Base-by-base conservation (phyloP, 805 yeast species). In the Pichia pseudocactophila region DNA sequence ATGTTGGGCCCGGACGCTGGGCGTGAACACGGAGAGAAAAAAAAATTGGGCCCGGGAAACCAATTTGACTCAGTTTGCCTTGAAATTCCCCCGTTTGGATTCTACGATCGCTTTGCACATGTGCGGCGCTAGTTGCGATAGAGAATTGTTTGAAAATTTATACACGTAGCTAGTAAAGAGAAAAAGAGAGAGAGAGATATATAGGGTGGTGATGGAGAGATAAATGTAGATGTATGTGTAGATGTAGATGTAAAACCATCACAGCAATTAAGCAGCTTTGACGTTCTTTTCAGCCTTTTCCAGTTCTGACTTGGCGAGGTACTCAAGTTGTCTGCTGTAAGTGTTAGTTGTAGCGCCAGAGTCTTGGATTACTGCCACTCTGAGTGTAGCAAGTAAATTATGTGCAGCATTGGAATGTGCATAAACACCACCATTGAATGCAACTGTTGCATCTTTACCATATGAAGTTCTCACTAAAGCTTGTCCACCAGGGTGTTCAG, bases 351-450 rank as follows among this genome's bases (percentile, higher is more conserved):
- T 66, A 34, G 79, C 84, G 51, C 74, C 75, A 39, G 79, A 70
- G 49, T 80, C 89, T 60, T 78, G 72, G 46, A 83, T 74, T 34
- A 84, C 82, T 20, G 90, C 92, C 15, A 84, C 78, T 70, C 94
- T 78, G 84, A 82, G 75, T 13, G 82, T 78, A 16, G 90, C 87
- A 62, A 84, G 71, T 57, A 83, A 65, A 62, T 84, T 84, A 61
- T 82, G 88, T 18, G 92, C 94, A 47, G 94, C 92, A 54, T 83
- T 84, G 8, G 90, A 80, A 58, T 84, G 94, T 11, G 83, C 77
- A 57, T 84, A 84, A 26, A 84, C 92, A 58, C 86, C 89, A 58
- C 94, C 94, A 58, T 81, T 80, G 70, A 84, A 84, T 1, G 89
- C 92, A 58, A 73, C 74, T 12, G 90, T 80, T 22, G 90, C 90